Evolutionary conservation across 192 early-diverging fungal genomes (phyloP), one percentile per base, ranked within the genome.

Genomic region (Coemansia sp.): DNA sequence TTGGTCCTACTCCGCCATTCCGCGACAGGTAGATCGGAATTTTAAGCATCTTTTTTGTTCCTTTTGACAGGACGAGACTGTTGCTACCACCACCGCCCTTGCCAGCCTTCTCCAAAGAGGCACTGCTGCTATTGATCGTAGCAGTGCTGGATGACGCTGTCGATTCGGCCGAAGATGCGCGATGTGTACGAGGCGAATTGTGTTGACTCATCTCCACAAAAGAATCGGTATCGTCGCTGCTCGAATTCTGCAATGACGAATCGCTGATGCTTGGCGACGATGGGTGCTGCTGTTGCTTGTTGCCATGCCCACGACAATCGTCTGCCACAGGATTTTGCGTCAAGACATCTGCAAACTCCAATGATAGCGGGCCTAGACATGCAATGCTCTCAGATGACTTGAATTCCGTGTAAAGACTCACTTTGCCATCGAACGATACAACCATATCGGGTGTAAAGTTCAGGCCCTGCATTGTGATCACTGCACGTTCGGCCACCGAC

Each of bases 381-480:
- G 68, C 73, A n/a, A 83, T 78, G 66, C 59, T 62, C 5, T 74
- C 73, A 15, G 68, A 26, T 48, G 81, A 83, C 69, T 72, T 77
- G 62, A 78, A 62, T 57, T 85, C 78, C 14, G 70, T 74, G 35
- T 68, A 68, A 35, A 75, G 41, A 58, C 76, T 78, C 43, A 51
- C 62, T 57, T 66, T 69, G 56, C 89, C 88, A 36, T 88, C 92
- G 69, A 93, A 93, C 84, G 87, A 85, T 23, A 93, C 88, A 5
- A 84, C 87, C 69, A 93, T 74, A 63, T 92, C 89, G 1, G 87
- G 85, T 0, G 86, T 71, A 62, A 91, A 91, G 46, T 90, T 90
- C n/a, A 89, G 80, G 7, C 92, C 92, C 55, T 88, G 85, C 35
- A 93, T 69, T 34, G 83, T 86, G 58, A 93, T 49, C 33, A 62